phyloP scores from a whole-genome alignment of 2,329 filamentous ascomycete species.

The Zasmidium citrigriseum region DNA sequence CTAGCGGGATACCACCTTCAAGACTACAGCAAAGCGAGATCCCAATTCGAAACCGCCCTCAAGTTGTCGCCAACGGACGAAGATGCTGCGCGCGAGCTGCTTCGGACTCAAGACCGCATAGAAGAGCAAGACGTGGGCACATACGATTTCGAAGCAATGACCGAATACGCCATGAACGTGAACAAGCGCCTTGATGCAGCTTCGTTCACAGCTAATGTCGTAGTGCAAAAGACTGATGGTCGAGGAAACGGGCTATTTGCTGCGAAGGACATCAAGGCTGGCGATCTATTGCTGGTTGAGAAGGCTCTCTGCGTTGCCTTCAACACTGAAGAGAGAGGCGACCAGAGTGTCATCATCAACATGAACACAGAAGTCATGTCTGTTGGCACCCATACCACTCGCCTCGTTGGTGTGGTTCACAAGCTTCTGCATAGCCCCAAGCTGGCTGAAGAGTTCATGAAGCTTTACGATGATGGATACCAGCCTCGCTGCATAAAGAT shows the following conservation, averaged over 20 bases:
- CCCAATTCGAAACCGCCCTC: slow-evolving; percentile 11
- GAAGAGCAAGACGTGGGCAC: slow-evolving; percentile 20
- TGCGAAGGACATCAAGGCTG: slow-evolving; percentile 37
- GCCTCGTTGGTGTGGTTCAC: slow-evolving; percentile 17
- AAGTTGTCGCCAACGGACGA: slow-evolving; percentile 17
- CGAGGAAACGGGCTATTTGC: slow-evolving; percentile 48
- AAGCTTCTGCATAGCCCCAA: slow-evolving; percentile 21
- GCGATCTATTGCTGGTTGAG: slow-evolving; percentile 46
- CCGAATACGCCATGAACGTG: background rate
- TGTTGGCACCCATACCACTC: slow-evolving; percentile 15
- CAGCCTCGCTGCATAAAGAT: slow-evolving; percentile 1
- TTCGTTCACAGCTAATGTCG: slow-evolving; percentile 18
- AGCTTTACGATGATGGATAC: slow-evolving; percentile 22
- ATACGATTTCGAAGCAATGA: slow-evolving; percentile 27
- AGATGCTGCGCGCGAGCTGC: slow-evolving; percentile 12
- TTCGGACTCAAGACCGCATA: slow-evolving; percentile 16
- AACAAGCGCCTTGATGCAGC: slow-evolving; percentile 22
- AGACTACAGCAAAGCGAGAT: slow-evolving; percentile 13
- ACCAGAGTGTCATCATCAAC: slow-evolving; percentile 12
- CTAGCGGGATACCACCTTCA: slow-evolving; percentile 28
- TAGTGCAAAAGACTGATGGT: slow-evolving; percentile 27
- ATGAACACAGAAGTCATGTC: slow-evolving; percentile 12
- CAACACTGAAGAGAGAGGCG: slow-evolving; percentile 4
- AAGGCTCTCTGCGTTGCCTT: slow-evolving; percentile 26
- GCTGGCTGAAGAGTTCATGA: slow-evolving; percentile 13